phyloP scores from a whole-genome alignment of 495 filamentous ascomycete species.

The Aspergillus avenaceus region DNA sequence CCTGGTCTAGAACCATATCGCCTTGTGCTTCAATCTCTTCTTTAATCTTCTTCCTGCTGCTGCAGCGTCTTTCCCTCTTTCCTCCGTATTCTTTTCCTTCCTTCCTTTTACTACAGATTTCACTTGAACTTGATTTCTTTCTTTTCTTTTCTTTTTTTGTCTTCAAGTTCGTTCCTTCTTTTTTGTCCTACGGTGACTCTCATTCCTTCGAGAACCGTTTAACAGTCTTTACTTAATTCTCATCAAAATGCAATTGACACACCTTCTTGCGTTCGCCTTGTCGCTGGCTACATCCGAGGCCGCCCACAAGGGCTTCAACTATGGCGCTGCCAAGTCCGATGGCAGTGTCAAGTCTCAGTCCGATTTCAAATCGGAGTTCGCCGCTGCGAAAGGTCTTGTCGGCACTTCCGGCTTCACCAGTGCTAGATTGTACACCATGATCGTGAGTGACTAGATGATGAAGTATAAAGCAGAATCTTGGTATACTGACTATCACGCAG shows the following conservation, averaged over 20 bases:
- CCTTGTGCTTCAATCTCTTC: no score
- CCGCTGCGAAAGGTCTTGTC: conserved; percentile 60
- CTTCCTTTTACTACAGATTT: conserved; percentile 5
- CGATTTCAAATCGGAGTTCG: conserved; percentile 70
- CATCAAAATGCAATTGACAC: conserved; percentile 33
- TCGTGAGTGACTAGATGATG: conserved; percentile 21
- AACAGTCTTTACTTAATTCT: conserved; percentile 7
- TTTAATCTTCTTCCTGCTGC: no score
- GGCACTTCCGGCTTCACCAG: conserved; percentile 72
- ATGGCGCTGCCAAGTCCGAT: conserved; percentile 61
- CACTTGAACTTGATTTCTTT: background rate
- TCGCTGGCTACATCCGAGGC: conserved; percentile 41
- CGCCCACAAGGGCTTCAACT: conserved; percentile 76
- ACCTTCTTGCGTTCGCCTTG: conserved; percentile 42
- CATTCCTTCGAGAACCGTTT: no score
- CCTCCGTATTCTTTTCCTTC: conserved; percentile 6
- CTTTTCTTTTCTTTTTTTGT: background rate
- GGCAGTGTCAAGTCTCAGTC: conserved; percentile 57
- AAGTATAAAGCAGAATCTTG: no score
- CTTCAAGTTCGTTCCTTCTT: background rate
- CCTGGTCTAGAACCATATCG: no score
- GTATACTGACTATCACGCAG: conserved; percentile 16
- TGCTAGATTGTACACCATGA: conserved; percentile 63
- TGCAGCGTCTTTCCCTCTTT: background rate
- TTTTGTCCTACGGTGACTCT: no score